Base-by-base conservation (phyloP, 495 filamentous ascomycete genomes). In the Tricharina praecox region DNA sequence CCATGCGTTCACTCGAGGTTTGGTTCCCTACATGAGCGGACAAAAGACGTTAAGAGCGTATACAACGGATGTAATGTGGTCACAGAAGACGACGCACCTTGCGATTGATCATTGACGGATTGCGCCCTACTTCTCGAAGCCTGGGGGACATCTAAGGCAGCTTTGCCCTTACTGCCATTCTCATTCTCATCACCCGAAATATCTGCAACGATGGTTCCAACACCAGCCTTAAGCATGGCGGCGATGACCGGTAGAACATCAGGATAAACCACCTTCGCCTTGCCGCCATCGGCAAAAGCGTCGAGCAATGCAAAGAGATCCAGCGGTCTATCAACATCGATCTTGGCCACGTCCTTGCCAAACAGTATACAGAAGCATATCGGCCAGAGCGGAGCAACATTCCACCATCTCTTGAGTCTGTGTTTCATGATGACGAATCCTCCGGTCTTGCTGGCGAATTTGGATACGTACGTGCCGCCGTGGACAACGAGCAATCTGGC, bases 341-440 rank as follows among this genome's bases (percentile, higher is more conserved):
- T 70, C 28, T 75, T 69, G 30, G 76, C 78, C 50, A 90, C 72
- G 59, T 93, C 85, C 41, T 72, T 68, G 13, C 81, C 85, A 61
- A 97, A 92, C 8, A 97, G 66, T 38, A 95, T 79, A 39, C 83
- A 75, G 64, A 97, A 88, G 58, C 83, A 85, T 28, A 90, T 78
- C 4, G 80, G 77, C 92, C 92, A 97, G 23, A 95, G 61, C 5
- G 75, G 71, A 7, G 84, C 74, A 11, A 90, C 69, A 59, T 80
- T 78, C 90, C 90, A 96, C 81, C 85, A 93, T 61, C 77, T 68
- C 56, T 77, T 85, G 9, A 97, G 69, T 34, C 80, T 74, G 55
- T 82, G 69, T 33, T 77, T 78, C 75, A 96, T 77, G 42, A 93
- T 79, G 32, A 70, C 66, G 64, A 93, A 93, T 1, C 90, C 90